Base-by-base conservation (phyloP, 495 filamentous ascomycete species). In the Aspergillus coremiiformis region DNA sequence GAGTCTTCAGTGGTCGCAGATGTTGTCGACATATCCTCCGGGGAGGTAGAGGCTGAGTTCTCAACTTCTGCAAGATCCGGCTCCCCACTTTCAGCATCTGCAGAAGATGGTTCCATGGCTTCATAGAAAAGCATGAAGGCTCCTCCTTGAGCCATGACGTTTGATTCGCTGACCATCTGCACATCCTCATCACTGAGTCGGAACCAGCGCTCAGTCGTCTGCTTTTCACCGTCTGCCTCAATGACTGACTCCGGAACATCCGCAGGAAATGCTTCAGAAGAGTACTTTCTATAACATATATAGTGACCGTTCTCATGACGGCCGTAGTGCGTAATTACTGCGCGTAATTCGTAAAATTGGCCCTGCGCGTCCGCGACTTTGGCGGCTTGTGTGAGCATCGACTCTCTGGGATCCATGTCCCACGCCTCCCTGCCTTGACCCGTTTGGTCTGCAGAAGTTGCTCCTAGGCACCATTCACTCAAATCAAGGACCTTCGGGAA, bases 51-150 rank as follows among this genome's bases (percentile, higher is more conserved):
- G 21, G 59, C 61, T 3, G 54, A 50, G 15, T 47, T 52, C 11
- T 57, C 64, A 22, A 43, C 54, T 27, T 46, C 41, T 44, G 37
- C n/a, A 26, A 39, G 14, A 22, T 23, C 39, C 15, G 15, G 42
- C 42, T 45, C 27, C 6, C 4, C 44, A 1, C 24, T 17, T 4
- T 42, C 17, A 24, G 24, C 6, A n/a, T 15, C 5, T 9, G 21
- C 4, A 41, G 35, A 20, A 30, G 42, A 8, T 15, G 47, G 20
- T 9, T 68, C 65, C 10, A 73, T 49, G 8, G 65, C 63, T 61
- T 98, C 93, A 60, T 97, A 98, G 68, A 98, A 96, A 8, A 97
- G 75, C 92, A 98, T 96, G 60, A 96, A 97, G 1, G 86, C 92
- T 12, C 86, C 90, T n/a, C 83, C 81, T 58, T 92, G 87, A 1